These are phyloP conservation scores for Yarrowia alimentaria DNA, from an alignment of 805 yeast genomes.

Conservation along the genomic window DNA sequence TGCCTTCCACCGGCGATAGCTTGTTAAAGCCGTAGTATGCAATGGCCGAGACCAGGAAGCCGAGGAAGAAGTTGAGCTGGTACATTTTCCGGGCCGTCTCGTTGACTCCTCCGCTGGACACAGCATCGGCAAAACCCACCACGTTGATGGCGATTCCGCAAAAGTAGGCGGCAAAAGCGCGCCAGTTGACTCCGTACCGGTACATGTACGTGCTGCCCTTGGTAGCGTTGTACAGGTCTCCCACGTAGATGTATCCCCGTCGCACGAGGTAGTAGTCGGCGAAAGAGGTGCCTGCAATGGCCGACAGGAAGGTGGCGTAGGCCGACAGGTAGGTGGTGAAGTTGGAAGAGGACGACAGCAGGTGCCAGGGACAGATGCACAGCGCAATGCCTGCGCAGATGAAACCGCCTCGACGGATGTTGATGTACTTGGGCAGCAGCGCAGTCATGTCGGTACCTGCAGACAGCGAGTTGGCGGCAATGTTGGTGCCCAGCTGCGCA, in stretches of 20 bases:
- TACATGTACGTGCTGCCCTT: conserved; percentile 55
- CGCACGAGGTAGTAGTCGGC: conserved; percentile 71
- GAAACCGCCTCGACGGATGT: conserved; percentile 76
- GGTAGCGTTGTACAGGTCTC: conserved; percentile 59
- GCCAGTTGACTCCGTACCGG: conserved; percentile 73
- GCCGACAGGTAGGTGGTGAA: conserved; percentile 81
- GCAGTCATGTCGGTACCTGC: conserved; percentile 57
- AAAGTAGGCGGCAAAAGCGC: conserved; percentile 77
- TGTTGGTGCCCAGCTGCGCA: conserved; percentile 77
- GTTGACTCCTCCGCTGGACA: conserved; percentile 68
- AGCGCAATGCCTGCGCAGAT: conserved; percentile 71
- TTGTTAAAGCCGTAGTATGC: conserved; percentile 53
- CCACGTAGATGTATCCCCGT: conserved; percentile 64
- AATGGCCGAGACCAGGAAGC: conserved; percentile 59
- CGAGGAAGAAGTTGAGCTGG: conserved; percentile 72
- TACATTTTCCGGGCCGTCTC: conserved; percentile 72
- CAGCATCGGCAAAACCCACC: conserved; percentile 81
- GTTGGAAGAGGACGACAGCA: conserved; percentile 63
- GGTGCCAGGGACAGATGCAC: conserved; percentile 80
- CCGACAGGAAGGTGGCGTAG: conserved; percentile 75
- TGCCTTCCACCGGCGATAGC: conserved; percentile 31
- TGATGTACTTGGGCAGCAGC: conserved; percentile 46
- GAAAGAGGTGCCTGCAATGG: conserved; percentile 69
- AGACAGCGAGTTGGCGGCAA: conserved; percentile 52
- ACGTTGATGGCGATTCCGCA: conserved; percentile 80